Percentiles rank a stretch among this genome's conserved stretches.
These are phyloP conservation scores for Cryptosporidium xiaoi DNA, from an alignment of 169 alveolate species.

Conservation along the genomic window DNA sequence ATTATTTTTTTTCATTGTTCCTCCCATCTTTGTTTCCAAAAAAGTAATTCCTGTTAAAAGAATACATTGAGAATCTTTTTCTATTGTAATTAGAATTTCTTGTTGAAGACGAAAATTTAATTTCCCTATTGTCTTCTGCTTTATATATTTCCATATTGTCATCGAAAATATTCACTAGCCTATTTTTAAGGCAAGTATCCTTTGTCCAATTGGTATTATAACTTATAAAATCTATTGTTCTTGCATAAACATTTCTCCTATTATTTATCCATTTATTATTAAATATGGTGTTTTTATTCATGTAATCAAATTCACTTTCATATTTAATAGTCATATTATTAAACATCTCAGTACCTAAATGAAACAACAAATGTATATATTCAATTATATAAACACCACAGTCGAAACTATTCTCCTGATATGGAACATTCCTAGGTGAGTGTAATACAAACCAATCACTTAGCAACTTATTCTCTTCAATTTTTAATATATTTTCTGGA, in stretches of 20 bases:
- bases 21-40: background rate
- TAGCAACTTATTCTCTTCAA: background rate
- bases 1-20: too few relatives aligned
- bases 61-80: conserved; percentile 35
- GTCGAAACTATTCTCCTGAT: conserved; percentile 54
- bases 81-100: background rate
- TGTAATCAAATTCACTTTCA: background rate
- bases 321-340: conserved; percentile 10
- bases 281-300: background rate
- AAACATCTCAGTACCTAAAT: conserved; percentile 27
- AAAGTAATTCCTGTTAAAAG: conserved; percentile 43
- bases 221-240: conserved; percentile 22
- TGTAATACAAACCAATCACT: conserved; percentile 40
- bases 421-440: conserved; percentile 54
- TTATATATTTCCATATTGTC: background rate
- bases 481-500: background rate
- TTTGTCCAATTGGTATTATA: conserved; percentile 22
- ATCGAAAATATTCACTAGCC: conserved; percentile 26
- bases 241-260: conserved; percentile 26
- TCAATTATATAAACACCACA: conserved; percentile 65
- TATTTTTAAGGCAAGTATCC: background rate
- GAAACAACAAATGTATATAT: conserved; percentile 52
- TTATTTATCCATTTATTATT: conserved; percentile 36
- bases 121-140: too few relatives aligned
- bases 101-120: background rate